Conservation (phyloP, 768 basidiomycete genomes). For the Neoboletus brunneissimus region DNA sequence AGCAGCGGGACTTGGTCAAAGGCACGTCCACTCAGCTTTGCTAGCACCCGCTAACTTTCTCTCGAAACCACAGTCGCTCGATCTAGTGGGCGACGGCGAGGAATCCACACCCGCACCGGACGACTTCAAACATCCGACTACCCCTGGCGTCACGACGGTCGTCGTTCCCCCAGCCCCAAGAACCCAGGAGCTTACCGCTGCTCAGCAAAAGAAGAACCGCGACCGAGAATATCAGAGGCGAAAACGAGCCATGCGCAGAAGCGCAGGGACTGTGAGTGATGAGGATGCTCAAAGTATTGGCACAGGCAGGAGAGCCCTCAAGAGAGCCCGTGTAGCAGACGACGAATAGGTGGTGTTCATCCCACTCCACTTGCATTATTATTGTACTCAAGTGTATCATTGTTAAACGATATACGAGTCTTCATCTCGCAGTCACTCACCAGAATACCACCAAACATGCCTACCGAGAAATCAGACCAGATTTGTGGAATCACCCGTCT, state of each 20-base stretch:
- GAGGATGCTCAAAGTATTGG: slow-evolving; percentile 54
- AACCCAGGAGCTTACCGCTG: slow-evolving; percentile 62
- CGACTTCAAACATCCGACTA: slow-evolving; percentile 64
- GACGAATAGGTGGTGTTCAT: slow-evolving; percentile 49
- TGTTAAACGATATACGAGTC: neutral
- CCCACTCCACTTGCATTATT: neutral
- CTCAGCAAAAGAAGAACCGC: slow-evolving; percentile 73
- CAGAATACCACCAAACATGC: neutral
- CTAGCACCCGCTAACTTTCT: slow-evolving; percentile 3
- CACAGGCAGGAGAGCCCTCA: slow-evolving; percentile 59
- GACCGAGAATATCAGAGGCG: slow-evolving; percentile 80
- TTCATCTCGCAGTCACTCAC: neutral
- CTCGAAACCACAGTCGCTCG: slow-evolving; percentile 58
- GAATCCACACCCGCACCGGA: slow-evolving; percentile 61
- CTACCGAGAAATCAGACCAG: neutral
- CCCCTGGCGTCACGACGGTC: slow-evolving; percentile 72
- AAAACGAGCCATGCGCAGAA: slow-evolving; percentile 64
- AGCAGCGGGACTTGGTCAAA: slow-evolving; percentile 77
- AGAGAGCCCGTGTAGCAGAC: slow-evolving; percentile 63
- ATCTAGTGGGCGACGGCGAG: slow-evolving; percentile 68
- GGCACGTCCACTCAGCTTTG: slow-evolving; percentile 37
- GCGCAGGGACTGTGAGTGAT: slow-evolving; percentile 67
- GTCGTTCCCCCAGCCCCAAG: slow-evolving; percentile 72
- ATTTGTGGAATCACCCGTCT: neutral
- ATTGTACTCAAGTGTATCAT: slow-evolving; percentile 8